phyloP scores from a whole-genome alignment of 192 early-diverging fungal species.

The Oehlia diaphana region DNA sequence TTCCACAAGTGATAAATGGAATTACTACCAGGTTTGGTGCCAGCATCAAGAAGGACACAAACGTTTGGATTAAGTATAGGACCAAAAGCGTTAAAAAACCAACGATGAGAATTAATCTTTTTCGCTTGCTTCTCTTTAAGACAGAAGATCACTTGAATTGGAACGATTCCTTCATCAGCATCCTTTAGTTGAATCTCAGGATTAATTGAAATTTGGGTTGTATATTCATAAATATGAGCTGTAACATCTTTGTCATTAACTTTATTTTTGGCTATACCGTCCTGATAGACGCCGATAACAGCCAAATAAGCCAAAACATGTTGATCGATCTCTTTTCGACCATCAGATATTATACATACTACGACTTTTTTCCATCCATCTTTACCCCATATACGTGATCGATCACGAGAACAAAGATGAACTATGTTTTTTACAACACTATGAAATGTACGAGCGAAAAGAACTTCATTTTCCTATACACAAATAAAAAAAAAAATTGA shows the following conservation, averaged over 20 bases:
- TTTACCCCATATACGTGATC: slow-evolving; percentile 71
- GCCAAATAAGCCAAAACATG: slow-evolving; percentile 71
- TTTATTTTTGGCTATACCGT: slow-evolving; percentile 67
- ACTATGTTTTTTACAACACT: slow-evolving; percentile 89
- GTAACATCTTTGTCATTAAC: slow-evolving; percentile 66
- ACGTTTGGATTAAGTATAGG: slow-evolving; percentile 58
- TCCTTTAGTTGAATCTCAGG: slow-evolving; percentile 70
- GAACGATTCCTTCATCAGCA: slow-evolving; percentile 62
- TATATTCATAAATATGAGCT: slow-evolving; percentile 74
- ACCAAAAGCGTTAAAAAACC: slow-evolving; percentile 72
- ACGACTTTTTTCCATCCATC: slow-evolving; percentile 84
- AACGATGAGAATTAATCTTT: slow-evolving; percentile 82
- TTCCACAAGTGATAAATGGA: slow-evolving; percentile 71
- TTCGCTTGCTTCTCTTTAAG: slow-evolving; percentile 92
- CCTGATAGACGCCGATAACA: slow-evolving; percentile 82
- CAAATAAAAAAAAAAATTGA: neutral
- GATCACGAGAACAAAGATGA: slow-evolving; percentile 76
- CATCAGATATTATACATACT: slow-evolving; percentile 80
- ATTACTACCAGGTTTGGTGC: slow-evolving; percentile 57
- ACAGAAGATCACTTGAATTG: slow-evolving; percentile 81
- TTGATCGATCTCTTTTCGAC: slow-evolving; percentile 70
- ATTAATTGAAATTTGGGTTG: slow-evolving; percentile 73
- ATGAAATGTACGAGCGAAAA: slow-evolving; percentile 85
- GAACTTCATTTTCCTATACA: slow-evolving; percentile 75
- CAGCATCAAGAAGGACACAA: slow-evolving; percentile 65